Evolutionary conservation across 768 basidiomycete species (phyloP).

Genomic region (Baorangia bicolor): DNA sequence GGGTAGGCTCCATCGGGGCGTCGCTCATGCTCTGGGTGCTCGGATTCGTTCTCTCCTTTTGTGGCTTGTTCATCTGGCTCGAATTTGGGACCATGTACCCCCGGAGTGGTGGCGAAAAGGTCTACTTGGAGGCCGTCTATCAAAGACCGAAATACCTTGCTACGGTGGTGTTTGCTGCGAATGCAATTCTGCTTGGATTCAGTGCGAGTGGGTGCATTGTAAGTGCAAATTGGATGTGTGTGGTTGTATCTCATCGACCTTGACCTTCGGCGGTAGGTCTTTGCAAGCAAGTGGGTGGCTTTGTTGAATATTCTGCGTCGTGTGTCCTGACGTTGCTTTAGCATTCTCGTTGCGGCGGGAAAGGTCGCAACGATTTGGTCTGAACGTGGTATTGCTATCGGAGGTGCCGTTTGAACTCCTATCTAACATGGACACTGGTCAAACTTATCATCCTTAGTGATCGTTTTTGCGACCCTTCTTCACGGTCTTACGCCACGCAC

Average conservation of each 20-base stretch:
- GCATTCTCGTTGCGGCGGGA: conserved; percentile 50
- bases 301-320: not conserved
- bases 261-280: conserved; percentile 18
- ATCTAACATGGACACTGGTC: not conserved
- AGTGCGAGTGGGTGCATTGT: conserved; percentile 50
- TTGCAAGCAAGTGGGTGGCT: conserved; percentile 35
- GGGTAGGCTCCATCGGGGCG: conserved; percentile 58
- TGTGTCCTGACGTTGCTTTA: conserved; percentile 12
- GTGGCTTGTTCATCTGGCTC: conserved; percentile 61
- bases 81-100: conserved; percentile 66
- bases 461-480: conserved; percentile 47
- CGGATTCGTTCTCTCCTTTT: conserved; percentile 57
- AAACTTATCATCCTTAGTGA: conserved; percentile 38
- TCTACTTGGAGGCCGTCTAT: conserved; percentile 59
- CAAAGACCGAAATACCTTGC: conserved; percentile 45
- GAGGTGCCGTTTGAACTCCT: conserved; percentile 34
- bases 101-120: conserved; percentile 61
- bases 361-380: conserved; percentile 43
- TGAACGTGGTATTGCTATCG: conserved; percentile 58
- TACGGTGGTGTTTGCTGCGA: conserved; percentile 48
- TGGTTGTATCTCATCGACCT: too few relatives aligned
- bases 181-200: conserved; percentile 46
- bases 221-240: conserved; percentile 13
- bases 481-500: conserved; percentile 51
- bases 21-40: conserved; percentile 65